phyloP scores from a whole-genome alignment of 805 yeast species.

The Starmerella geochares region DNA sequence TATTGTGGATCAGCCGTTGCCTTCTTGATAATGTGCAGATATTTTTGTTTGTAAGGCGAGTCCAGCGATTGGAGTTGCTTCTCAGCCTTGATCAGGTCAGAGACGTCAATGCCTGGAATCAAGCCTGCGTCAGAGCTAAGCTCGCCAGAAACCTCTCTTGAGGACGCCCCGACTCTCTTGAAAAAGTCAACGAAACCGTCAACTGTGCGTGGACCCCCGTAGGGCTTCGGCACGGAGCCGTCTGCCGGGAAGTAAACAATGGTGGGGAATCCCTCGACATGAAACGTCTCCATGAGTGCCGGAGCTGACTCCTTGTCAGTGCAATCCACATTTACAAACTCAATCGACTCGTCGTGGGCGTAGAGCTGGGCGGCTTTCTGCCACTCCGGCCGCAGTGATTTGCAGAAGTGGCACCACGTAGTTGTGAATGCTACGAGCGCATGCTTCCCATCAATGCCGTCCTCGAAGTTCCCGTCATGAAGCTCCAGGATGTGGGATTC shows the following conservation, averaged over 20 bases:
- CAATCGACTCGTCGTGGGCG: constrained; percentile 33
- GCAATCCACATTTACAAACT: constrained; percentile 41
- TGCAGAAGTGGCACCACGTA: constrained; percentile 55
- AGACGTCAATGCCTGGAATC: constrained; percentile 31
- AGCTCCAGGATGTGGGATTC: constrained; percentile 21
- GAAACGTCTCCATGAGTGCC: constrained; percentile 36
- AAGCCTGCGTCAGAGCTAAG: constrained; percentile 37
- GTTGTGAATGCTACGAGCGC: constrained; percentile 50
- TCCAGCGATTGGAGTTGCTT: constrained; percentile 7
- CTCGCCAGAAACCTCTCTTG: constrained; percentile 37
- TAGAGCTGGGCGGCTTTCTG: constrained; percentile 42
- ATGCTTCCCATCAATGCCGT: constrained; percentile 33
- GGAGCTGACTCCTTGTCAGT: constrained; percentile 34
- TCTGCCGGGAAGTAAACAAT: constrained; percentile 39
- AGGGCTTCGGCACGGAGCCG: constrained; percentile 29
- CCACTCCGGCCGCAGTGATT: constrained; percentile 43
- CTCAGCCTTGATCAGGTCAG: constrained; percentile 29
- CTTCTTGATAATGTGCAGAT: constrained; percentile 29
- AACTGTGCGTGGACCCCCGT: constrained; percentile 42
- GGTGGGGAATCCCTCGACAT: constrained; percentile 44
- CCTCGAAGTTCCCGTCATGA: constrained; percentile 38
- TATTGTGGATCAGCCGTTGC: constrained; percentile 30
- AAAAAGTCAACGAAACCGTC: constrained; percentile 45
- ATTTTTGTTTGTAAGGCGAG: constrained; percentile 23
- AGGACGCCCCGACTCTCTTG: constrained; percentile 33